phyloP scores from a whole-genome alignment of 805 yeast species.

The Metschnikowia henanensis region DNA sequence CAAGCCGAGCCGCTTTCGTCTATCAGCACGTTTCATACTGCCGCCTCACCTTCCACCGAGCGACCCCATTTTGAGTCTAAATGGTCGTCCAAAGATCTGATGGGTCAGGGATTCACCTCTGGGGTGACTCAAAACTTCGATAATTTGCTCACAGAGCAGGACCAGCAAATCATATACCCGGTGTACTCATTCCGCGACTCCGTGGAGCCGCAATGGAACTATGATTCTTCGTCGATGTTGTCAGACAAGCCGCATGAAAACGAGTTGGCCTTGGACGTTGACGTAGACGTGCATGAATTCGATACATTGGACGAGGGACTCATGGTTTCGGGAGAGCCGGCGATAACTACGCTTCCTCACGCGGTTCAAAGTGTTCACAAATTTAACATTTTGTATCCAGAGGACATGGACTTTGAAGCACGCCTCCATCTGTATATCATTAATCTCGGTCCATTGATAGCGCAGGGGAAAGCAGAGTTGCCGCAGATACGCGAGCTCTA shows the following conservation, averaged over 20 bases:
- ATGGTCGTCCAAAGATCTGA: constrained; percentile 2
- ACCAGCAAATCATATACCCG: constrained; percentile 38
- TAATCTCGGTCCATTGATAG: constrained; percentile 19
- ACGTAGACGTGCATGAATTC: not conserved
- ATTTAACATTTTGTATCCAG: constrained; percentile 4
- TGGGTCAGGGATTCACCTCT: not conserved
- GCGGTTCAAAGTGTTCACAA: constrained; percentile 5
- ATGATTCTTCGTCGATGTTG: not conserved
- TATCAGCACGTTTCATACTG: not conserved
- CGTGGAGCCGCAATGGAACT: constrained; percentile 6
- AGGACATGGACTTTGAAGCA: constrained; percentile 7
- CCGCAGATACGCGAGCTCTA: constrained; percentile 31
- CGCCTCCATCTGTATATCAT: constrained; percentile 5
- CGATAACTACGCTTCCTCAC: constrained; percentile 9
- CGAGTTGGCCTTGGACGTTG: not conserved
- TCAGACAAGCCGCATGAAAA: not conserved
- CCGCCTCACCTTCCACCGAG: not conserved
- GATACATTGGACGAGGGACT: not conserved
- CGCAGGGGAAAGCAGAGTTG: constrained; percentile 28
- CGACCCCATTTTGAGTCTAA: not conserved
- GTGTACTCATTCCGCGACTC: constrained; percentile 27
- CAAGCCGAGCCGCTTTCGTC: not conserved
- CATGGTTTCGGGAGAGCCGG: not conserved
- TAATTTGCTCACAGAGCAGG: constrained; percentile 29
- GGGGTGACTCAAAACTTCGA: constrained; percentile 31